Percentiles rank a stretch among this genome's conserved stretches.
phyloP scores from a whole-genome alignment of 495 filamentous ascomycete genomes.

The Aspergillus steynii region DNA sequence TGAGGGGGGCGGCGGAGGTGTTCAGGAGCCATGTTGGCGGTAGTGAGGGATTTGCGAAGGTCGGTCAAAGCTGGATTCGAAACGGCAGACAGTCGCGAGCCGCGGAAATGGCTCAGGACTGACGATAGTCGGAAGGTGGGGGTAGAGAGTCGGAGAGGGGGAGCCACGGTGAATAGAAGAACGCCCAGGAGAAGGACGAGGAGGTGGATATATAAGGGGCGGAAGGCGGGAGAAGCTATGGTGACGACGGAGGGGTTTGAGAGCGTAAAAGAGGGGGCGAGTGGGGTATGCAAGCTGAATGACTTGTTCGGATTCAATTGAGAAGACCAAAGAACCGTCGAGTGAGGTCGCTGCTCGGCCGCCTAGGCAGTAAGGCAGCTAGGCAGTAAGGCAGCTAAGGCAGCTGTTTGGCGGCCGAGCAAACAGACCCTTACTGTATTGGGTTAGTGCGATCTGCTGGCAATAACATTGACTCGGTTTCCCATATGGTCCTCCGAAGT shows the following conservation, averaged over 20 bases:
- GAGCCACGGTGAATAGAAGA: conserved; percentile 72
- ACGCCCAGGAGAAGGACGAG: conserved; percentile 63
- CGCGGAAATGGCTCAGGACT: conserved; percentile 61
- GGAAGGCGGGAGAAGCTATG: conserved; percentile 18
- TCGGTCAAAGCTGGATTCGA: conserved; percentile 21
- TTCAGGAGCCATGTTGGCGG: conserved; percentile 65
- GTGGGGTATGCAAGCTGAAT: conserved; percentile 4
- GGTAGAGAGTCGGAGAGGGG: conserved; percentile 58
- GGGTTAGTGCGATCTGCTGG: too few relatives aligned
- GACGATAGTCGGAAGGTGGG: conserved; percentile 46
- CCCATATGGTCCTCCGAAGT: too few relatives aligned
- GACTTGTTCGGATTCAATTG: background rate
- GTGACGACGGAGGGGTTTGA: conserved; percentile 21
- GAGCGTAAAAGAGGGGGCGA: conserved; percentile 1
- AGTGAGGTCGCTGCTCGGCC: background rate
- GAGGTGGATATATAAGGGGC: conserved; percentile 50
- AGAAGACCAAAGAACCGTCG: background rate
- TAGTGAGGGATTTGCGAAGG: conserved; percentile 53
- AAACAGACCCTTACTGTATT: too few relatives aligned
- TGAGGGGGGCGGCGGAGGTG: conserved; percentile 73
- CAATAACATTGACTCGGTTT: too few relatives aligned
- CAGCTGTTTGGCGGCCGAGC: too few relatives aligned
- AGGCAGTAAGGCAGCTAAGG: too few relatives aligned
- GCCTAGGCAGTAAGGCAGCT: too few relatives aligned
- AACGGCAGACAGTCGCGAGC: conserved; percentile 30